Conservation (phyloP, 2,329 filamentous ascomycete genomes). For the Madurella mycetomatis region DNA sequence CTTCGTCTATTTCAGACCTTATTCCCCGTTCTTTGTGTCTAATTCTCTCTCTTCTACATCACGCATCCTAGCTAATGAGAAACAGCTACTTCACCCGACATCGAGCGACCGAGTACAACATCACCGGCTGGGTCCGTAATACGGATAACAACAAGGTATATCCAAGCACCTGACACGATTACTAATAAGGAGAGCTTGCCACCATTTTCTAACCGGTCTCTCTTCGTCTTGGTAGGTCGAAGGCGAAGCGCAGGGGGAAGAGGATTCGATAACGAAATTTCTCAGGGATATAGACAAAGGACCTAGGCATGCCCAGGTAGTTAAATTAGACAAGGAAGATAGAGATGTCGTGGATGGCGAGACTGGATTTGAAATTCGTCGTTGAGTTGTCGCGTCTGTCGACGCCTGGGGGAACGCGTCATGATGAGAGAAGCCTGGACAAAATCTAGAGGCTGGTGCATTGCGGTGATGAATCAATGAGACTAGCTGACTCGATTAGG, state of each 20-base stretch:
- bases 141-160: constrained; percentile 51
- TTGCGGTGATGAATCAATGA: too few species aligned
- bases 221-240: constrained; percentile 57
- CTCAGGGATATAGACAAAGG: constrained; percentile 72
- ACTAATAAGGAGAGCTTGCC: too few species aligned
- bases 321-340: constrained; percentile 65
- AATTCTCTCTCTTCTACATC: background rate
- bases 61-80: background rate
- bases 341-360: constrained; percentile 65
- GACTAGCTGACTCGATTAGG: too few species aligned
- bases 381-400: constrained; percentile 20
- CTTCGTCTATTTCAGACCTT: background rate
- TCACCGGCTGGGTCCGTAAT: constrained; percentile 62
- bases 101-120: constrained; percentile 44
- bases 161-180: too few species aligned
- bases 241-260: constrained; percentile 79
- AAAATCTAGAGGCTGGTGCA: too few species aligned
- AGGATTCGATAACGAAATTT: constrained; percentile 62
- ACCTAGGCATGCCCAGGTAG: constrained; percentile 67
- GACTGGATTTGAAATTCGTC: constrained; percentile 56
- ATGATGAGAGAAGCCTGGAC: too few species aligned
- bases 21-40: background rate
- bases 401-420: background rate
- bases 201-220: background rate
- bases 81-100: constrained; percentile 51